Base-by-base conservation (phyloP, 2,329 filamentous ascomycete genomes). In the Aspergillus bombycis region DNA sequence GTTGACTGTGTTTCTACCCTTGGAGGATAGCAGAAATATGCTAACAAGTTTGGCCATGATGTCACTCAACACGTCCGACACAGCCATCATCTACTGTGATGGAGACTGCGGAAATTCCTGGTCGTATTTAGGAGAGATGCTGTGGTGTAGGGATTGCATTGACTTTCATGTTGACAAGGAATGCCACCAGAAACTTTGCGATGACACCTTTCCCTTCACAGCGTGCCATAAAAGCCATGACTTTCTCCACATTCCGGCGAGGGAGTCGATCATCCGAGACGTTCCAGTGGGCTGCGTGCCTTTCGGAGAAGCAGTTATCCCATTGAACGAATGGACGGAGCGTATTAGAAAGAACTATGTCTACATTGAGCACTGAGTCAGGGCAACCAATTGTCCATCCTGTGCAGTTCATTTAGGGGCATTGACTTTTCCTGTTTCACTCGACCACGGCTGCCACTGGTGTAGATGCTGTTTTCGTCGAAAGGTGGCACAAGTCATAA, bases 81-180 rank as follows among this genome's bases (percentile, higher is more conserved):
- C 57, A 2, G 50, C 58, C 7, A 65, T 58, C 16, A 56, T 63
- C 5, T 38, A 58, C 54, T 70, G 67, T 30, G 65, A 68, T 45
- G 66, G 67, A 26, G 52, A 62, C 14, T 70, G 68, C 38, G 65
- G 61, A 8, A 41, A 55, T 12, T 53, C 32, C 16, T 48, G 45
- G 45, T 48, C 45, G 8, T 48, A 48, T 28, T 23, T 75, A 68
- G 71, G 55, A 57, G 68, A 74, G 28, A 67, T 75, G 57, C 71
- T 71, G 59, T 68, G 67, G 57, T 75, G 73, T 64, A 68, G 64
- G 60, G 71, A 75, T 57, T 76, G 72, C 56, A 68, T 71, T 10
- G 69, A 72, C 32, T 58, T 74, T 26, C 64, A 67, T 4, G 68
- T 75, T 48, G 68, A 68, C 12, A 28, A 23, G n/a, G 48, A 64